A percentile compares a stretch with the other conserved stretches of the same genome.
phyloP scores from a whole-genome alignment of 139 green algal species.

The Micractinium conductrix region DNA sequence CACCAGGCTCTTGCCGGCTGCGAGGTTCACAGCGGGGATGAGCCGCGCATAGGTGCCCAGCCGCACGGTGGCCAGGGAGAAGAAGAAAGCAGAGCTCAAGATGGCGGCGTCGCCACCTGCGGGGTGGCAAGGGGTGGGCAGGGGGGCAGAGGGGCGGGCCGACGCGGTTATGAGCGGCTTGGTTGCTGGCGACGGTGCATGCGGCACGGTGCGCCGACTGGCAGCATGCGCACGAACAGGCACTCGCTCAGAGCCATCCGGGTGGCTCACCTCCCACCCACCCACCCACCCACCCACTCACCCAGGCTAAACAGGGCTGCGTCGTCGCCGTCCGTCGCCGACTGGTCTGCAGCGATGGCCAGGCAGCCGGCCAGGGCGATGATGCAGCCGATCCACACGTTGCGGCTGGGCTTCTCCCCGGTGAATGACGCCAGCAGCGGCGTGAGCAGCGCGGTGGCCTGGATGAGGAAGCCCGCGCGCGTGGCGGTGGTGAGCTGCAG shows the following conservation, averaged over 20 bases:
- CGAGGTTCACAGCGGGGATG: conserved; percentile 40
- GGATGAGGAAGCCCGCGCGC: conserved; percentile 53
- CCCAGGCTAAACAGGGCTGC: neutral
- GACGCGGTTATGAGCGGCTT: neutral
- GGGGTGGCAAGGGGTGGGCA: neutral
- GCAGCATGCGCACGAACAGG: no score
- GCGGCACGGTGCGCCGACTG: no score
- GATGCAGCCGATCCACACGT: conserved; percentile 36
- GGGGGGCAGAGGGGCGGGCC: neutral
- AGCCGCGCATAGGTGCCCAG: conserved; percentile 38
- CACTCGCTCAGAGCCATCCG: no score
- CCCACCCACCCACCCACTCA: neutral
- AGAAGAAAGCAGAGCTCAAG: conserved; percentile 42
- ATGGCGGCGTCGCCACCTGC: conserved; percentile 31
- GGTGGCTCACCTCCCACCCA: neutral
- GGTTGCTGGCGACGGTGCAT: neutral
- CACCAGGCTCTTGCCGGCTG: conserved; percentile 40
- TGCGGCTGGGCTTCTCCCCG: conserved; percentile 1
- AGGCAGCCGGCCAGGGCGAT: conserved; percentile 47
- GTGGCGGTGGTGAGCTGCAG: conserved; percentile 47
- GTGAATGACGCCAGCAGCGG: conserved; percentile 35
- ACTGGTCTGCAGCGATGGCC: conserved; percentile 31
- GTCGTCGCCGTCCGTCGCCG: neutral
- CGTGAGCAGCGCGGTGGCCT: conserved; percentile 47
- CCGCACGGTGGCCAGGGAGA: conserved; percentile 51